Conservation (phyloP, 2,329 filamentous ascomycete genomes). For the Venturiaceae sp. region DNA sequence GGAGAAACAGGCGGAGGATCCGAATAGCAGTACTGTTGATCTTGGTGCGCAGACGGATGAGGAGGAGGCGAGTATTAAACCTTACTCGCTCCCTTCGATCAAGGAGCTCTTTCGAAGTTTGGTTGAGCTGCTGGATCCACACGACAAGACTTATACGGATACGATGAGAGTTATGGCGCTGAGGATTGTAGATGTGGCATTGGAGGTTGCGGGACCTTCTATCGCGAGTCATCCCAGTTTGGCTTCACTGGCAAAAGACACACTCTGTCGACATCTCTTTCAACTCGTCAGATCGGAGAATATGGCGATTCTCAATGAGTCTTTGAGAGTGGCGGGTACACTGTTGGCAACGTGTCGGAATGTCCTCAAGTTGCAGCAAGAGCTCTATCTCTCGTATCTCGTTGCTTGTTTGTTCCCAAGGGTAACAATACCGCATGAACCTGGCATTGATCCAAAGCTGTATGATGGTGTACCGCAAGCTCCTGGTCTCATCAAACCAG, state of each 20-base stretch:
- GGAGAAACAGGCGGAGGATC: constrained; percentile 3
- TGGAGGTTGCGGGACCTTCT: constrained; percentile 91
- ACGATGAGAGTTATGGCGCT: constrained; percentile 96
- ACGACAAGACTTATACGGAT: constrained; percentile 86
- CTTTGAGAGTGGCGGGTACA: constrained; percentile 83
- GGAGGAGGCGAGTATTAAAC: constrained; percentile 53
- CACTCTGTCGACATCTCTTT: constrained; percentile 87
- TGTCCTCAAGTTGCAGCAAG: constrained; percentile 90
- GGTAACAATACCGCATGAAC: constrained; percentile 87
- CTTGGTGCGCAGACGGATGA: constrained; percentile 18
- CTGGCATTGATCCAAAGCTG: constrained; percentile 79
- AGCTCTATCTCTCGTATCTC: constrained; percentile 88
- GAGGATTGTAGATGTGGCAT: constrained; percentile 90
- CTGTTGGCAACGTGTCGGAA: constrained; percentile 81
- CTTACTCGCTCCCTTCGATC: constrained; percentile 91
- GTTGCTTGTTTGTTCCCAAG: constrained; percentile 88
- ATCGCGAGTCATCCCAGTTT: constrained; percentile 88
- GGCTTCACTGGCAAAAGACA: constrained; percentile 81
- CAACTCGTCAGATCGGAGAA: constrained; percentile 95
- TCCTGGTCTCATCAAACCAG: constrained; percentile 74
- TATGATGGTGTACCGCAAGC: constrained; percentile 91
- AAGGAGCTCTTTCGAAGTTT: constrained; percentile 88
- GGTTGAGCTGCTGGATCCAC: constrained; percentile 86
- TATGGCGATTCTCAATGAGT: constrained; percentile 88
- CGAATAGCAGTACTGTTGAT: constrained; percentile 9